Conservation (phyloP, 108 stramenopile species). For the Discostella stelligeroides region DNA sequence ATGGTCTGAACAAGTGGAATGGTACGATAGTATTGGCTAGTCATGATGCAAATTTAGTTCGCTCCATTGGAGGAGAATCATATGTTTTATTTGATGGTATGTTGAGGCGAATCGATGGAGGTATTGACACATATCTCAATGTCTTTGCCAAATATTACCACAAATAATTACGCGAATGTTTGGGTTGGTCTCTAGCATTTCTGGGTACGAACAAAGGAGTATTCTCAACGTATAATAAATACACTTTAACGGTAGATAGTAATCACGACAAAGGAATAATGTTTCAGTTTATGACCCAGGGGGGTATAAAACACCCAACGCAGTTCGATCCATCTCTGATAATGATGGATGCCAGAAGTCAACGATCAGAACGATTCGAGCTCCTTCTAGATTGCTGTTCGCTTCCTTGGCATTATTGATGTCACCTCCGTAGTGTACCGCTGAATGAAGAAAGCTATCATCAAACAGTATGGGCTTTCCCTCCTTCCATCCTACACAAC, state of each 20-base stretch:
- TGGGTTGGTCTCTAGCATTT: too few relatives aligned
- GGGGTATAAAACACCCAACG: conserved; percentile 61
- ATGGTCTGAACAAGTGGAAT: conserved; percentile 80
- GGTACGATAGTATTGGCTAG: conserved; percentile 65
- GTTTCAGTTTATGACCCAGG: conserved; percentile 33
- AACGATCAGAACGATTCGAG: conserved; percentile 61
- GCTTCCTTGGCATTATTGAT: conserved; percentile 4
- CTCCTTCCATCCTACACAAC: conserved; percentile 39
- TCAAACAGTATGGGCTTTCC: conserved; percentile 64
- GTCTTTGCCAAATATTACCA: conserved; percentile 22
- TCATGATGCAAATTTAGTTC: conserved; percentile 69
- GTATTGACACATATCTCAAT: conserved; percentile 68
- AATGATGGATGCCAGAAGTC: conserved; percentile 71
- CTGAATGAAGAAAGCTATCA: conserved; percentile 69
- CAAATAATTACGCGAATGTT: too few relatives aligned
- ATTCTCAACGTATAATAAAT: too few relatives aligned
- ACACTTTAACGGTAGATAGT: too few relatives aligned
- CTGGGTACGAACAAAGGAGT: too few relatives aligned
- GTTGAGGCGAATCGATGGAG: conserved; percentile 58
- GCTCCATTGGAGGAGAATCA: conserved; percentile 58
- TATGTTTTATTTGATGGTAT: conserved; percentile 71
- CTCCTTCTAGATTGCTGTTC: neutral
- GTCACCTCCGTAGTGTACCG: conserved; percentile 25
- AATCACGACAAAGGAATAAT: too few relatives aligned
- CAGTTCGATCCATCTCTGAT: conserved; percentile 48